Evolutionary conservation across 768 basidiomycete species (phyloP).

Genomic region (Suillus decipiens): DNA sequence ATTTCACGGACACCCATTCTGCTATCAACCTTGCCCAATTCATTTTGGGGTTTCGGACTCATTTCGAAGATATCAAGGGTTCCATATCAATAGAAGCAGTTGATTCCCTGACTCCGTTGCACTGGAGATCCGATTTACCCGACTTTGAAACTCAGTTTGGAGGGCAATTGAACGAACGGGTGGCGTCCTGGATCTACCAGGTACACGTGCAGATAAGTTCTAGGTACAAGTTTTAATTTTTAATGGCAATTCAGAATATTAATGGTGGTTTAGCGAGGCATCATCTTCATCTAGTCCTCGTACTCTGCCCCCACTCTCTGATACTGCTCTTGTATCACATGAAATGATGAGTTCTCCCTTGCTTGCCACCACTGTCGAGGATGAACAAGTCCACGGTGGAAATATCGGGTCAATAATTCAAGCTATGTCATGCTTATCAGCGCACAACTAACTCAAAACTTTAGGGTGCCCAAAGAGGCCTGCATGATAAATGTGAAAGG

Average conservation of each 20-base stretch:
- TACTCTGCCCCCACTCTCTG: neutral
- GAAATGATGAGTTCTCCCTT: neutral
- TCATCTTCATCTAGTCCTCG: neutral
- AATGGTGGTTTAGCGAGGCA: neutral
- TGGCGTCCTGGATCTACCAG: neutral
- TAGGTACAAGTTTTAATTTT: neutral
- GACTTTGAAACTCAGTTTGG: neutral
- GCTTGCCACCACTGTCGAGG: neutral
- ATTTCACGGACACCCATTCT: neutral
- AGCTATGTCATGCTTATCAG: too few species aligned
- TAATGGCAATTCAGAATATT: neutral
- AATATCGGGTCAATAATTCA: neutral
- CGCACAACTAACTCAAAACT: neutral
- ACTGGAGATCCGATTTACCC: constrained; percentile 2
- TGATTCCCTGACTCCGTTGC: neutral
- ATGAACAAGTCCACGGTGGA: neutral
- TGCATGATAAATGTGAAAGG: too few species aligned
- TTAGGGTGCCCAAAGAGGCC: neutral
- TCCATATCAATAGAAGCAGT: neutral
- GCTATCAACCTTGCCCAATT: neutral
- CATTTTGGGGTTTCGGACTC: constrained; percentile 2
- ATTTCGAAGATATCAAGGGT: neutral
- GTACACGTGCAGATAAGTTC: neutral
- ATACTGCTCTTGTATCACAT: neutral
- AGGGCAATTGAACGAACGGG: neutral